Conservation (phyloP, 345 rosid genomes). For the Citrus maxima region DNA sequence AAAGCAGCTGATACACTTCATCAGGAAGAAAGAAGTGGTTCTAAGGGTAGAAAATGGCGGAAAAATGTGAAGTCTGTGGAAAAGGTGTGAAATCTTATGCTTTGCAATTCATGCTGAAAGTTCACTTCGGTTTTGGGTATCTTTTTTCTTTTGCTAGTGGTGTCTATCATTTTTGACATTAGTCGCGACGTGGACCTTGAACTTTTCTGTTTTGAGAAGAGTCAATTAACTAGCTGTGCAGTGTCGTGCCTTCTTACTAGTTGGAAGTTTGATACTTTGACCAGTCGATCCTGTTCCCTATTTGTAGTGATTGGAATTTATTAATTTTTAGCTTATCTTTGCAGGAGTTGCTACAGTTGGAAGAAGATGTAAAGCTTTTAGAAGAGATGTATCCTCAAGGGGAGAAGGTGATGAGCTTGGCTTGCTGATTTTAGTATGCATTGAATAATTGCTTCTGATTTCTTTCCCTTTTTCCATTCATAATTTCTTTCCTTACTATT, state of each 20-base stretch:
- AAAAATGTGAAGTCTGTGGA: constrained; percentile 93
- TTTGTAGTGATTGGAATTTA: constrained; percentile 11
- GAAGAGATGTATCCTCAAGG: constrained; percentile 99
- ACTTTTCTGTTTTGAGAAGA: background rate
- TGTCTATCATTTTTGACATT: background rate
- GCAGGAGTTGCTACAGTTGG: constrained; percentile 89
- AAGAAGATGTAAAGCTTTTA: constrained; percentile 94
- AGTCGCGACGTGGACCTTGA: background rate
- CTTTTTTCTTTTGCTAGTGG: background rate
- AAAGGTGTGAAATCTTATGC: constrained; percentile 48
- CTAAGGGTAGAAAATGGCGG: constrained; percentile 95
- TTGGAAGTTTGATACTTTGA: constrained; percentile 1
- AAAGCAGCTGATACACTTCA: constrained; percentile 95
- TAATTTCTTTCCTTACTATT: constrained; percentile 20
- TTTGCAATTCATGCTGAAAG: background rate
- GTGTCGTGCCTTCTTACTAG: constrained; percentile 2
- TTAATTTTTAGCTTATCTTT: constrained; percentile 18
- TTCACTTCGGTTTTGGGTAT: background rate
- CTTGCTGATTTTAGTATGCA: background rate
- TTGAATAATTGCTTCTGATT: background rate
- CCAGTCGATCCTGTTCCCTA: background rate
- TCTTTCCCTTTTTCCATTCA: background rate
- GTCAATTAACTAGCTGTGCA: background rate
- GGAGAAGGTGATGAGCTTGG: constrained; percentile 60
- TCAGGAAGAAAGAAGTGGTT: constrained; percentile 95